These are phyloP conservation scores for Leccinum barrowsii DNA, from an alignment of 768 basidiomycete genomes.

Conservation along the genomic window DNA sequence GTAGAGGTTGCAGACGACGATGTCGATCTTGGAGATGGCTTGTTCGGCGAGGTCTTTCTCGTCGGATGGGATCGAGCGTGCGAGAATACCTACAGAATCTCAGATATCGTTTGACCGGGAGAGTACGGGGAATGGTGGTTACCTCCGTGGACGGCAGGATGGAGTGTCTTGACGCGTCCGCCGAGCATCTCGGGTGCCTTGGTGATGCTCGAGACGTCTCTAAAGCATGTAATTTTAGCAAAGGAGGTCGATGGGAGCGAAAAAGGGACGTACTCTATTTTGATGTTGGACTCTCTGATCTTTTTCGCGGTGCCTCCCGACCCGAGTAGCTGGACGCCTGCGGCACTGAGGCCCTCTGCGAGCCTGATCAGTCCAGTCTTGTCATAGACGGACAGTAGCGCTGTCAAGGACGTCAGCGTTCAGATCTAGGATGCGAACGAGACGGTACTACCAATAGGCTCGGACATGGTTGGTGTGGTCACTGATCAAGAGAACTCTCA, in stretches of 20 bases:
- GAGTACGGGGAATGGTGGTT: slow-evolving; percentile 7
- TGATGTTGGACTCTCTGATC: slow-evolving; percentile 89
- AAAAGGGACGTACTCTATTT: slow-evolving; percentile 71
- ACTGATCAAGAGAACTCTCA: not conserved
- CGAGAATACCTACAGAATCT: slow-evolving; percentile 76
- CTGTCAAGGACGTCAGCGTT: slow-evolving; percentile 37
- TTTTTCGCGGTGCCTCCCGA: slow-evolving; percentile 98
- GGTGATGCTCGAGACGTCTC: slow-evolving; percentile 96
- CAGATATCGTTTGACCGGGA: not conserved
- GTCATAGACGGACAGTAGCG: slow-evolving; percentile 94
- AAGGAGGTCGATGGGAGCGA: not conserved
- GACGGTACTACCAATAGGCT: slow-evolving; percentile 25
- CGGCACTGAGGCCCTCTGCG: slow-evolving; percentile 75
- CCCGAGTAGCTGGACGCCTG: slow-evolving; percentile 85
- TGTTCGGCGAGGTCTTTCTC: slow-evolving; percentile 80
- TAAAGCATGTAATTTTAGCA: slow-evolving; percentile 31
- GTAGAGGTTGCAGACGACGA: slow-evolving; percentile 99
- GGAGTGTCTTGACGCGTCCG: slow-evolving; percentile 96
- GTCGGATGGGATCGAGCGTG: slow-evolving; percentile 88
- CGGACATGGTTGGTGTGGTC: slow-evolving; percentile 22
- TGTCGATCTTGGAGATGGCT: slow-evolving; percentile 85
- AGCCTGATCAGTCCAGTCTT: slow-evolving; percentile 88
- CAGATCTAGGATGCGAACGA: not conserved
- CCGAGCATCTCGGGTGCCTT: slow-evolving; percentile 99
- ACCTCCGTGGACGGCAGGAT: slow-evolving; percentile 98